Evolutionary conservation across 139 green algal species (phyloP).

Genomic region (Ettlia oleoabundans): DNA sequence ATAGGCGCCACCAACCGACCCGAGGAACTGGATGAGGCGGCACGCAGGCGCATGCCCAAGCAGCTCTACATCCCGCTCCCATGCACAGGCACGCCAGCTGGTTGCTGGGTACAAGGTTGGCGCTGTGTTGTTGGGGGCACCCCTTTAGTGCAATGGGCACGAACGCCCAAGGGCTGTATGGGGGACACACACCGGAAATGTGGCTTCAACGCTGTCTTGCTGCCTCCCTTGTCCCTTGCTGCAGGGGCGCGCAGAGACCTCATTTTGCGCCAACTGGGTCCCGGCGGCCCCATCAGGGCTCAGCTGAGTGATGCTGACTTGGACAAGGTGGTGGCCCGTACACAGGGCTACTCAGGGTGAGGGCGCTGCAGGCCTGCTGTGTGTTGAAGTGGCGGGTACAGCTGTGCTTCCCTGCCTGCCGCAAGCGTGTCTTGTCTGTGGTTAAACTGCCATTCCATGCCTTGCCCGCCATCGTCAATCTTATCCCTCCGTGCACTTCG

Average conservation of each 20-base stretch:
- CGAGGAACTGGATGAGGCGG: constrained; percentile 98
- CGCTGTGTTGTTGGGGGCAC: too few relatives aligned
- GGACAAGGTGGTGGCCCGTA: constrained; percentile 80
- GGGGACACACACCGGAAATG: too few relatives aligned
- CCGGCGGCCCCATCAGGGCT: constrained; percentile 19
- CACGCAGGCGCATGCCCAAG: constrained; percentile 94
- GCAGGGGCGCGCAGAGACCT: constrained; percentile 29
- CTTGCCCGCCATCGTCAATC: too few relatives aligned
- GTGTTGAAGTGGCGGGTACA: background rate
- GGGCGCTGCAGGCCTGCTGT: background rate
- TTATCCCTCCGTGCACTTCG: too few relatives aligned
- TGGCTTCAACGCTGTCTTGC: too few relatives aligned
- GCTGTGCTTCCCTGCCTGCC: background rate
- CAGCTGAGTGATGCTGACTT: constrained; percentile 70
- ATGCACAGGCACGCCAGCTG: constrained; percentile 63
- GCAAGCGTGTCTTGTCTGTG: too few relatives aligned
- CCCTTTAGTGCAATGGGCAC: too few relatives aligned
- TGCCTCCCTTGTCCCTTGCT: background rate
- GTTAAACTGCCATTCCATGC: too few relatives aligned
- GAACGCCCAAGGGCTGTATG: too few relatives aligned
- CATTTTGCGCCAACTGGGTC: constrained; percentile 35
- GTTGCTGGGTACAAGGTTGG: constrained; percentile 25
- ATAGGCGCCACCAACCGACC: constrained; percentile 96
- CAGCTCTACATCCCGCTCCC: constrained; percentile 99
- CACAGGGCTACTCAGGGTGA: constrained; percentile 70